Percentiles rank a stretch among this genome's conserved stretches.
These are phyloP conservation scores for Anthoceros angustus DNA, from an alignment of 225 moss, liverwort and hornwort genomes.

Conservation along the genomic window DNA sequence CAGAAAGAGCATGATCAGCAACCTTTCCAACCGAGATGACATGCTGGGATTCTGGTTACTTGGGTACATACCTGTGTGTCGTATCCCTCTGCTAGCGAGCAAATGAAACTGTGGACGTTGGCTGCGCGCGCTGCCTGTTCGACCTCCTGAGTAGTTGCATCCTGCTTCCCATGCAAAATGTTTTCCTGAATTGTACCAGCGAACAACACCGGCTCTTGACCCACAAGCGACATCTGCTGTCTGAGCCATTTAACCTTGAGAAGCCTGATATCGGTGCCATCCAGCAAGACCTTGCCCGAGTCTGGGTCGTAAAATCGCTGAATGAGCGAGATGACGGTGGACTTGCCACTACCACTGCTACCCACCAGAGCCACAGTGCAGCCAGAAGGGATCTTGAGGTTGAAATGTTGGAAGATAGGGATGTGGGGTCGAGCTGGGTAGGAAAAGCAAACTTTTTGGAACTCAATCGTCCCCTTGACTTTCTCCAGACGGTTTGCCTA, in stretches of 20 bases:
- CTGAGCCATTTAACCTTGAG: slow-evolving; percentile 18
- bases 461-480: slow-evolving; percentile 46
- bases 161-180: slow-evolving; percentile 23
- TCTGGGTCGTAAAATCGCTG: slow-evolving; percentile 30
- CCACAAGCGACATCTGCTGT: slow-evolving; percentile 22
- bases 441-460: slow-evolving; percentile 44
- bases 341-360: slow-evolving; percentile 80
- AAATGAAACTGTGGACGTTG: slow-evolving; percentile 26
- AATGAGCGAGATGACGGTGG: slow-evolving; percentile 59
- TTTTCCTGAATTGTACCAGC: slow-evolving; percentile 26
- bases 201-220: slow-evolving; percentile 35
- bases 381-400: slow-evolving; percentile 46
- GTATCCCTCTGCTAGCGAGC: slow-evolving; percentile 14
- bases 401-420: slow-evolving; percentile 45
- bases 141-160: slow-evolving; percentile 27
- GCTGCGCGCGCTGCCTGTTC: slow-evolving; percentile 25
- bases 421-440: slow-evolving; percentile 60
- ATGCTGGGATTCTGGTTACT: background rate
- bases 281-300: slow-evolving; percentile 20
- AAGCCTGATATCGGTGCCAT: slow-evolving; percentile 16
- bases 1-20: background rate
- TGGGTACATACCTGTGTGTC: slow-evolving; percentile 14
- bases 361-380: slow-evolving; percentile 67
- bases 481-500: slow-evolving; percentile 18
- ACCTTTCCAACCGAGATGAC: background rate